Conservation (phyloP, 192 early-diverging fungal genomes). For the Phlyctochytrium bullatum region DNA sequence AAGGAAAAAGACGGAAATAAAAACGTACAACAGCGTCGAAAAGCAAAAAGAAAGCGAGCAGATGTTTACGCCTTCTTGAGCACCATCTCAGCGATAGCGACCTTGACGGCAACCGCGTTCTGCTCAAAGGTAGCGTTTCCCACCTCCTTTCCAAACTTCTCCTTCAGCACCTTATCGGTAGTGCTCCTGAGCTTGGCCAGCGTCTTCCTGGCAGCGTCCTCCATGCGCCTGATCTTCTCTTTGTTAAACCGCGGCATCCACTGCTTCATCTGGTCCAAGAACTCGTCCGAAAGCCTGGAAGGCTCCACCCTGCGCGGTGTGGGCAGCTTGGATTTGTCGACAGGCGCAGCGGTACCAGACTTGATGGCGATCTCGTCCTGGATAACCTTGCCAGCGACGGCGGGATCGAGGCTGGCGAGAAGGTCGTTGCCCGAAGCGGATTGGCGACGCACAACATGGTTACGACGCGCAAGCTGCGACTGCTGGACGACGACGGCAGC, state of each 20-base stretch:
- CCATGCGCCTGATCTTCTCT: not conserved
- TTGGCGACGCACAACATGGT: not conserved
- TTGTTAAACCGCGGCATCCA: not conserved
- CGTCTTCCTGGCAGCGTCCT: not conserved
- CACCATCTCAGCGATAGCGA: not conserved
- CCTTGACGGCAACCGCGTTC: not conserved
- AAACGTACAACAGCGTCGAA: not conserved
- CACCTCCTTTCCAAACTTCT: not conserved
- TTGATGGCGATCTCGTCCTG: not conserved
- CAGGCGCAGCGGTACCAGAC: not conserved
- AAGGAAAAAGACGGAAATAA: not conserved
- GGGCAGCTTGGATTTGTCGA: not conserved
- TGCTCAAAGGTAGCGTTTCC: not conserved
- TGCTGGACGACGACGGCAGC: not conserved
- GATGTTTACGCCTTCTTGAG: not conserved
- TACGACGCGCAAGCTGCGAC: not conserved
- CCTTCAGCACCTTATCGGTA: not conserved
- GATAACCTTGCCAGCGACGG: not conserved
- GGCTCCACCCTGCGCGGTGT: not conserved
- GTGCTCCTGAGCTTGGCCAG: not conserved
- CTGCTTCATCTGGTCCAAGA: not conserved
- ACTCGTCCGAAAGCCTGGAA: not conserved
- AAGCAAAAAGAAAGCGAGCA: not conserved
- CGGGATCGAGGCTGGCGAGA: not conserved
- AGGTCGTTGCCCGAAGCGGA: not conserved